Conservation (phyloP, 306 rosid species). For the Begonia masoniana region DNA sequence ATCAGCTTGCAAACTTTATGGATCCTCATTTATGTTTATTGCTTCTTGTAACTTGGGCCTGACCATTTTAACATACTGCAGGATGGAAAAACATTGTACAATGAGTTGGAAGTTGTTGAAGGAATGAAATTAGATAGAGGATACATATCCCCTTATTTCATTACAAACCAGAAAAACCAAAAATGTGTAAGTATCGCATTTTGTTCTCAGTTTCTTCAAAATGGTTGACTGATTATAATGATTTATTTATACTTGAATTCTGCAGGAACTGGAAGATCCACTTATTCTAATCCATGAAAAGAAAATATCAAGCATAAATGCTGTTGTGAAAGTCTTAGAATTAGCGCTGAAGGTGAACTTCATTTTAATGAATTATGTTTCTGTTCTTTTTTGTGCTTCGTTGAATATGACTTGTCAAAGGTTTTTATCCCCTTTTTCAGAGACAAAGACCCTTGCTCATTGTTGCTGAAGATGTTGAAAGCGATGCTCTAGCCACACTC, state of each 20-base stretch:
- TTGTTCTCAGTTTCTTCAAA: neutral
- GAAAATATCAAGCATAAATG: constrained; percentile 72
- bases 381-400: constrained; percentile 4
- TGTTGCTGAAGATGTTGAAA: constrained; percentile 84
- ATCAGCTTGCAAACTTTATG: neutral
- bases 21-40: neutral
- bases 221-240: constrained; percentile 1
- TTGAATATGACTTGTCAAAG: constrained; percentile 7
- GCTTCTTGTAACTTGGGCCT: neutral
- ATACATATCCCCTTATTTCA: constrained; percentile 83
- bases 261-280: constrained; percentile 85
- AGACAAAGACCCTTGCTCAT: constrained; percentile 66
- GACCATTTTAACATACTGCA: constrained; percentile 16
- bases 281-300: constrained; percentile 86
- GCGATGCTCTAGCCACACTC: constrained; percentile 89
- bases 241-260: neutral
- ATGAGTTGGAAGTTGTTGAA: constrained; percentile 94
- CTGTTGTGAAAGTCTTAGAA: constrained; percentile 80
- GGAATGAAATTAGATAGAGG: constrained; percentile 99
- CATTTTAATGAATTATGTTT: neutral
- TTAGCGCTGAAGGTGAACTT: constrained; percentile 66
- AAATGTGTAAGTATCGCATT: constrained; percentile 61
- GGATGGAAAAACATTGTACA: constrained; percentile 85
- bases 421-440: constrained; percentile 22
- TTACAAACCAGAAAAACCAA: constrained; percentile 83